Base-by-base conservation (phyloP, 2,329 filamentous ascomycete genomes). In the Aspergillus sp. region DNA sequence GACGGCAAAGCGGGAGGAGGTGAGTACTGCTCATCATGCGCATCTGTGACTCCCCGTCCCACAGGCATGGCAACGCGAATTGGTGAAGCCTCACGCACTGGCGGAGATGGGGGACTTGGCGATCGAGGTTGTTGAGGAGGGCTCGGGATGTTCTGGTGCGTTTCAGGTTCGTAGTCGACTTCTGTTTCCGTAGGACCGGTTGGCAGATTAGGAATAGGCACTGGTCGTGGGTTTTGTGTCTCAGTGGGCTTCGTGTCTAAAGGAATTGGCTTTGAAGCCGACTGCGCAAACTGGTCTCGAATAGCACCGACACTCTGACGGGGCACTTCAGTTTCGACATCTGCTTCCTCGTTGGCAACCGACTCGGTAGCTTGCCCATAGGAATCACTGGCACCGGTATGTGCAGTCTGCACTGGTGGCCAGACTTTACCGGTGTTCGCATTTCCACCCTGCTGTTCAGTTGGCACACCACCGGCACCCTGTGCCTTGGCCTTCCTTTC, bases 401-500 rank as follows among this genome's bases (percentile, higher is more conserved):
- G 77, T 7, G 80, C 81, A 9, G 85, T 88, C 60, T 90, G 82
- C 25, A 96, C 89, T 3, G 90, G 74, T 22, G 82, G 89, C 91
- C 91, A 97, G 30, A 82, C 85, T 75, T 95, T 97, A 52, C 91
- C 91, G 43, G 77, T 75, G 65, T 96, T 84, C 49, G 72, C 73
- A 30, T 76, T 77, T 52, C 86, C 89, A 61, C 86, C 94, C 62
- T 78, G 76, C 66, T 95, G 25, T 30, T 30, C 25, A 89, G 44
- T 66, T 44, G 75, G 67, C 23, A 74, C 71, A 44, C 78, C 72
- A 44, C 65, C 73, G 68, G 67, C 56, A 19, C 79, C 82, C 49
- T 84, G 79, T 66, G 93, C 83, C 51, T 83, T 84, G 33, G 88
- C 91, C 75, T 97, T 97, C 75, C 90, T 95, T 75, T 98, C 93